Base-by-base conservation (phyloP, 73 alveolate species). In the Effrenium voratum region DNA sequence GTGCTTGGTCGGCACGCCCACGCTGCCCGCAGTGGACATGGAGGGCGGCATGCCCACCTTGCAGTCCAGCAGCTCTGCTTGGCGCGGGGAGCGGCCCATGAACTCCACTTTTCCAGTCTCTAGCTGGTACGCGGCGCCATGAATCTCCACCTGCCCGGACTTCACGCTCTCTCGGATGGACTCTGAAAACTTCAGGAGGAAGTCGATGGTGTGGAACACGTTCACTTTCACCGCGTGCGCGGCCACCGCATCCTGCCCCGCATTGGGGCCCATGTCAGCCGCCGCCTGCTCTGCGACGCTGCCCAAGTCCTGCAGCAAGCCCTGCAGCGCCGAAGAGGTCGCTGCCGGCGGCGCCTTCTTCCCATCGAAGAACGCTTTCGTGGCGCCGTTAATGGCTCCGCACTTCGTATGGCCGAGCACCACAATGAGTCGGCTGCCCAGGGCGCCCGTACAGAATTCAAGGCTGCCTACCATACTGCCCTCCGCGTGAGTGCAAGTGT, bases 41-140 rank as follows among this genome's bases (percentile, higher is more conserved):
- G 91, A 80, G 13, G 91, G 91, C 91, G 91, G 91, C 91, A 80
- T 6, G n/a, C 72, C 49, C 66, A 34, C 45, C 41, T 80, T 45
- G 72, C 16, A 80, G 66, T 24, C n/a, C 49, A 80, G 49, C 41
- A 80, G 60, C 43, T 47, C 45, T 3, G 72, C 36, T 32, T 80
- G 91, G 44, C 91, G 91, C 28, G 91, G 91, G n/a, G 72, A 46
- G 45, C 91, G 91, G 38, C 91, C 91, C 91, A 80, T 80, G 91
- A 80, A 80, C 10, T 80, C 91, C 47, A 80, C 91, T n/a, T 26
- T 44, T 68, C 91, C 91, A 22, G 91, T 80, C 38, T 80, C 91
- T 44, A 80, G 59, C 30, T 80, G 91, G n/a, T 80, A 80, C 34
- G n/a, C 45, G 59, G 91, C 91, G 28, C 91, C 91, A 52, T 36